Percentiles rank a stretch among this genome's conserved stretches.
Conservation (phyloP, 495 filamentous ascomycete genomes). For the Bathelium albidoporum region DNA sequence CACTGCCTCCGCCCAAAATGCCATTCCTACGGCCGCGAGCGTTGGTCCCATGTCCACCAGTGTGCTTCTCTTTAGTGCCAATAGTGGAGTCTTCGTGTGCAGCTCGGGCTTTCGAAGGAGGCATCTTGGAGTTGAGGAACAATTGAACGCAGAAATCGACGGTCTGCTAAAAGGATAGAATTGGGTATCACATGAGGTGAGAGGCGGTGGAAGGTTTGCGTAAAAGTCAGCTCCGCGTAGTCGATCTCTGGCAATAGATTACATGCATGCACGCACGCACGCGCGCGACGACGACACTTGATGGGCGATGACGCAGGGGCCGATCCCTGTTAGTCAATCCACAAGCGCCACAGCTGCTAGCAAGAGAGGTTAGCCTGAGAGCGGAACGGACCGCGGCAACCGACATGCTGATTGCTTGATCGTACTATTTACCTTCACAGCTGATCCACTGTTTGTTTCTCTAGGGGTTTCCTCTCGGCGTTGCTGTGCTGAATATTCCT, state of each 20-base stretch:
- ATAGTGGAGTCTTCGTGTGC: conserved; percentile 16
- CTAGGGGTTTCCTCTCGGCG: too few relatives aligned
- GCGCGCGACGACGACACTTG: neutral
- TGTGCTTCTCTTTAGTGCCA: conserved; percentile 12
- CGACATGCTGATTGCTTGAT: neutral
- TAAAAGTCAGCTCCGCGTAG: neutral
- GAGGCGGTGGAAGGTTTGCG: neutral
- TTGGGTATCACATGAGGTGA: neutral
- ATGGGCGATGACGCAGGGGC: conserved; percentile 1
- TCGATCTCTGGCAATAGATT: neutral
- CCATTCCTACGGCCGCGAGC: conserved; percentile 7
- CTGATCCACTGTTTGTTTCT: too few relatives aligned
- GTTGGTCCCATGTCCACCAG: conserved; percentile 9
- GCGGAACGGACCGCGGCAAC: neutral
- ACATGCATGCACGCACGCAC: neutral
- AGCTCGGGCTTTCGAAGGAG: conserved; percentile 19
- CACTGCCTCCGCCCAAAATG: conserved; percentile 18
- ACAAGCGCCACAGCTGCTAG: neutral
- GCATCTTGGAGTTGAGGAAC: conserved; percentile 12
- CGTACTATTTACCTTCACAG: neutral
- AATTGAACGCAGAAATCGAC: neutral
- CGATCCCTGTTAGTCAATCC: neutral
- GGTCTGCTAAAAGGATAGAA: neutral
- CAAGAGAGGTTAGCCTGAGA: neutral
- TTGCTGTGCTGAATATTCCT: too few relatives aligned